Conservation (phyloP, 805 yeast genomes). For the Cyberlindnera japonica region DNA sequence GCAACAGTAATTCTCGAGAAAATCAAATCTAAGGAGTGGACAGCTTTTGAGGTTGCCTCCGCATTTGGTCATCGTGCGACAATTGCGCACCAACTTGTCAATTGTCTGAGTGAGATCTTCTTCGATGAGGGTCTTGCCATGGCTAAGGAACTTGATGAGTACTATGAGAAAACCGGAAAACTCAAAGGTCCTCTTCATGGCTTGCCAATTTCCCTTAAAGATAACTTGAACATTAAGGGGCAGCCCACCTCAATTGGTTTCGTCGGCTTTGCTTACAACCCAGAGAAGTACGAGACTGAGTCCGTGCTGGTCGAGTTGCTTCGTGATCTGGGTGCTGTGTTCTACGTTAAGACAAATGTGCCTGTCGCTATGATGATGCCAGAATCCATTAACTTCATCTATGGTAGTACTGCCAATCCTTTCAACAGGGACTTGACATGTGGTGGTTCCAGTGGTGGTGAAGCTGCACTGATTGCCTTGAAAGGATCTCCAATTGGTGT, state of each 20-base stretch:
- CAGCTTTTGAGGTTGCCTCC: constrained; percentile 42
- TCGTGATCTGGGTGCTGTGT: constrained; percentile 47
- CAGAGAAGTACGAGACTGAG: constrained; percentile 28
- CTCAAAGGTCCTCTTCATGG: constrained; percentile 66
- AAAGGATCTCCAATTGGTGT: constrained; percentile 49
- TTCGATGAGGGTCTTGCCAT: constrained; percentile 52
- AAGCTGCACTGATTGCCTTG: constrained; percentile 43
- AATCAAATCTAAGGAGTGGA: constrained; percentile 33
- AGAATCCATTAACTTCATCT: constrained; percentile 42
- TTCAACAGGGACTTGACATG: constrained; percentile 39
- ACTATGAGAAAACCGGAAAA: constrained; percentile 43
- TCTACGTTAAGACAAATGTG: constrained; percentile 51
- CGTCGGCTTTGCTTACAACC: constrained; percentile 34
- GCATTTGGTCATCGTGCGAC: constrained; percentile 61
- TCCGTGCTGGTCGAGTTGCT: constrained; percentile 39
- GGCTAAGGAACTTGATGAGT: constrained; percentile 53
- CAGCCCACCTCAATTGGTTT: constrained; percentile 48
- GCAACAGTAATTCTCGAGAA: constrained; percentile 23
- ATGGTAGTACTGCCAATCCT: constrained; percentile 46
- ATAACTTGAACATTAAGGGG: constrained; percentile 37
- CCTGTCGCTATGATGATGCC: constrained; percentile 50
- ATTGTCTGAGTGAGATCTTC: constrained; percentile 36
- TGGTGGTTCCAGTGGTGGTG: constrained; percentile 57
- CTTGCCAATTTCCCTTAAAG: constrained; percentile 60
- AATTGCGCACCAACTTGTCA: constrained; percentile 51